These are phyloP conservation scores for Massariosphaeria phaeospora DNA, from an alignment of 495 filamentous ascomycete species.

Conservation along the genomic window DNA sequence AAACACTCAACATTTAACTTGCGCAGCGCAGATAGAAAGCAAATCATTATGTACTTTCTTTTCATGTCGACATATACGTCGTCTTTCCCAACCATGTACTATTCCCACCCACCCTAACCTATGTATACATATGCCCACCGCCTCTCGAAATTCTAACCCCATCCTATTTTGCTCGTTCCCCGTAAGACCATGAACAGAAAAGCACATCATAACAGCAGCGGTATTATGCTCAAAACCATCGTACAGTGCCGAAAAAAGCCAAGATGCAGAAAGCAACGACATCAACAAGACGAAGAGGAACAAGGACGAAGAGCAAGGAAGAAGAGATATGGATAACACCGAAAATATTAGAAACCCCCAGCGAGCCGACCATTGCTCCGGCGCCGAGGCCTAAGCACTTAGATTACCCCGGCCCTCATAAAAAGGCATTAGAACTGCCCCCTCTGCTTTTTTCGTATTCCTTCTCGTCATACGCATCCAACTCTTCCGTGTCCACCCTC, in stretches of 20 bases:
- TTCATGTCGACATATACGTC: too few relatives aligned
- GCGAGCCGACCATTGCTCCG: background rate
- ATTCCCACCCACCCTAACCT: too few relatives aligned
- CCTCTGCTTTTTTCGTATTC: conserved; percentile 4
- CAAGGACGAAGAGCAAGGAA: background rate
- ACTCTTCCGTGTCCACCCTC: conserved; percentile 11
- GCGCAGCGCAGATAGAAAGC: too few relatives aligned
- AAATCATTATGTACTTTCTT: too few relatives aligned
- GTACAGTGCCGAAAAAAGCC: background rate
- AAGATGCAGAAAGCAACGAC: background rate
- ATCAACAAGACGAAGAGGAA: background rate
- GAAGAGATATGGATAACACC: background rate
- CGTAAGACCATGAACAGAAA: background rate
- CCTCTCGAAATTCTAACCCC: too few relatives aligned
- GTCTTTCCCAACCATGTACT: too few relatives aligned
- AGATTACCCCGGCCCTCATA: background rate
- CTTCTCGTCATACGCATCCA: background rate
- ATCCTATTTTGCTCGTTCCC: too few relatives aligned
- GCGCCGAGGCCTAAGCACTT: background rate
- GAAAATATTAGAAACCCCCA: background rate
- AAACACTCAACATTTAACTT: too few relatives aligned
- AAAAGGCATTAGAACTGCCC: too few relatives aligned
- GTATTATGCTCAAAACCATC: background rate
- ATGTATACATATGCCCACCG: too few relatives aligned
- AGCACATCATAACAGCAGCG: background rate